phyloP scores from a whole-genome alignment of 2,329 filamentous ascomycete genomes.

The Verticillium isaacii region DNA sequence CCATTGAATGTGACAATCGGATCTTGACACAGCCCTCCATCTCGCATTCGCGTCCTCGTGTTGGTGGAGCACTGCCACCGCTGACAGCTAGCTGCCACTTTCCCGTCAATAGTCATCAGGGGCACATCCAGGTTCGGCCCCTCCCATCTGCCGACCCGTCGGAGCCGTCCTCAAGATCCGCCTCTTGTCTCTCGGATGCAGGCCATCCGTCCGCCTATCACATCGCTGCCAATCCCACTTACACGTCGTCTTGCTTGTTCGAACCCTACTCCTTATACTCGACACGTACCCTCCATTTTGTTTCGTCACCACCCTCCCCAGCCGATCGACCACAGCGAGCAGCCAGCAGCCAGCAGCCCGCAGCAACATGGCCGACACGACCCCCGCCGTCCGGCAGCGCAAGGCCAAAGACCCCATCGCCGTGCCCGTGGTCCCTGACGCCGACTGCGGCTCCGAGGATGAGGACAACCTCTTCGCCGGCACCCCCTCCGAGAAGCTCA shows the following conservation, averaged over 20 bases:
- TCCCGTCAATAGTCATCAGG: no score
- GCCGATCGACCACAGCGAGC: neutral
- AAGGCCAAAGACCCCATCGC: constrained; percentile 25
- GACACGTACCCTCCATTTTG: neutral
- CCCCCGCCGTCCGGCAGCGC: constrained; percentile 36
- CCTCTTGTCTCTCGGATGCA: neutral
- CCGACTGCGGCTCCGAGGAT: constrained; percentile 8
- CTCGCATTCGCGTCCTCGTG: neutral
- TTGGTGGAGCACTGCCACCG: neutral
- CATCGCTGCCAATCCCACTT: neutral
- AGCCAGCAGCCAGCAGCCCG: no score
- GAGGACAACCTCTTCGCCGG: constrained; percentile 24
- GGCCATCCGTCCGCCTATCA: neutral
- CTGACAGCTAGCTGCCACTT: neutral
- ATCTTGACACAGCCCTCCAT: neutral
- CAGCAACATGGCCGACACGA: constrained; percentile 26
- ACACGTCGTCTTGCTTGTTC: neutral
- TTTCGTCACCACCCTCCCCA: neutral
- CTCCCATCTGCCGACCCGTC: neutral
- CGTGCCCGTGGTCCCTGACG: neutral
- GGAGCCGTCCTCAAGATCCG: neutral
- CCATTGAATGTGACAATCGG: no score
- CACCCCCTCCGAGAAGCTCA: constrained; percentile 14
- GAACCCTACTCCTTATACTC: neutral
- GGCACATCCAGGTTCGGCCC: neutral